Percentiles rank a stretch among this genome's conserved stretches.
Conservation (phyloP, 352 stramenopile genomes). For the Phytophthora fragariae region DNA sequence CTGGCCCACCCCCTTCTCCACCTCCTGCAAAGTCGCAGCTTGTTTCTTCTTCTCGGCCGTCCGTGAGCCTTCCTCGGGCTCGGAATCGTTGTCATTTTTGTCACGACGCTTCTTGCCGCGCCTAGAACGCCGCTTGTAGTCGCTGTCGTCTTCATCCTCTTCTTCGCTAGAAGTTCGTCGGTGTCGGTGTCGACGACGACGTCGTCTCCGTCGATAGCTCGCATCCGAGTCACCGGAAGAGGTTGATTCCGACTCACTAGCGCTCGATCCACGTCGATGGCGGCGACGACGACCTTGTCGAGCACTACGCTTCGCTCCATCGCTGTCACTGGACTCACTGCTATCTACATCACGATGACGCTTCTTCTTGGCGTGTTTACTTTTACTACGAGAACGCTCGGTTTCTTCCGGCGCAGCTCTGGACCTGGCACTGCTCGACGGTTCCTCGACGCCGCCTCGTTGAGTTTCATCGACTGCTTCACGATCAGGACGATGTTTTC, state of each 20-base stretch:
- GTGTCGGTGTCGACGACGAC: constrained; percentile 49
- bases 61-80: constrained; percentile 40
- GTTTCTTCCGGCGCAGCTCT: constrained; percentile 38
- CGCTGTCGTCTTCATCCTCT: constrained; percentile 59
- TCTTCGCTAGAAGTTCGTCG: constrained; percentile 65
- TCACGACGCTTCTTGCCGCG: constrained; percentile 55
- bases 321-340: constrained; percentile 59
- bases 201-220: constrained; percentile 47
- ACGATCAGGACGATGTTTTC: constrained; percentile 48
- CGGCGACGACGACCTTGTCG: constrained; percentile 43
- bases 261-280: constrained; percentile 41
- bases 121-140: constrained; percentile 53
- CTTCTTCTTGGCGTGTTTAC: constrained; percentile 66
- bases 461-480: constrained; percentile 28
- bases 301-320: constrained; percentile 29
- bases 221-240: constrained; percentile 60
- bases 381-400: constrained; percentile 46
- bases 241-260: constrained; percentile 60
- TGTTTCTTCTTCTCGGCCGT: constrained; percentile 45
- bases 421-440: constrained; percentile 27
- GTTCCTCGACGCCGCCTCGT: constrained; percentile 22
- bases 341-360: constrained; percentile 46
- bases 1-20: constrained; percentile 48
- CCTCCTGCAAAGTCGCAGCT: constrained; percentile 20
- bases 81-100: constrained; percentile 40